Percentiles rank a stretch among this genome's conserved stretches.
Evolutionary conservation across 345 rosid species (phyloP).

Genomic region (Isatis tinctoria): DNA sequence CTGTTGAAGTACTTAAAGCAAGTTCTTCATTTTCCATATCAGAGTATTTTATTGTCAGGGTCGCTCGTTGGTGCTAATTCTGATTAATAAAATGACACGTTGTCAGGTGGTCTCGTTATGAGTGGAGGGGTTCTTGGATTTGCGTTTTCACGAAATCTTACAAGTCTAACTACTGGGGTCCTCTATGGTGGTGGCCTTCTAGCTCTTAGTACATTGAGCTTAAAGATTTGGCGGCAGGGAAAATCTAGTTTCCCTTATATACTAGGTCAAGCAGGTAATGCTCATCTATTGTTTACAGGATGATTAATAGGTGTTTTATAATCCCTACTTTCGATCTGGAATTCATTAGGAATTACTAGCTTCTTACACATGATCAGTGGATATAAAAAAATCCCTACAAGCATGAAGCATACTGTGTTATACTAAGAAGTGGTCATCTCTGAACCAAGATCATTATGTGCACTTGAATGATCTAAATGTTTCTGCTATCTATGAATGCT

Average conservation of each 20-base stretch:
- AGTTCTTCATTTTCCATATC: not conserved
- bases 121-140: constrained; percentile 74
- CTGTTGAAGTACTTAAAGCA: not conserved
- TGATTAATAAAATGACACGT: not conserved
- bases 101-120: constrained; percentile 64
- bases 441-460: not conserved
- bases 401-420: not conserved
- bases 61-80: not conserved
- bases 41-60: not conserved
- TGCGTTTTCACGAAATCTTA: constrained; percentile 58
- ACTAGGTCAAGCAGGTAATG: constrained; percentile 85
- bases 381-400: not conserved
- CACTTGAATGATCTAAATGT: not conserved
- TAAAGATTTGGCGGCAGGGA: constrained; percentile 87
- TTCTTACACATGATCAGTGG: not conserved
- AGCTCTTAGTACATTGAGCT: constrained; percentile 76
- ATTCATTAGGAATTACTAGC: not conserved
- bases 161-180: constrained; percentile 46
- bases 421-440: not conserved
- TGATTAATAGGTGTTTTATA: not conserved
- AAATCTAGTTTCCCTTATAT: constrained; percentile 87
- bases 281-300: not conserved
- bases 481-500: constrained; percentile 9
- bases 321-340: not conserved
- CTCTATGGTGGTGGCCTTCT: constrained; percentile 80